Conservation (phyloP, 2,329 filamentous ascomycete genomes). For the Orbilia javanica region DNA sequence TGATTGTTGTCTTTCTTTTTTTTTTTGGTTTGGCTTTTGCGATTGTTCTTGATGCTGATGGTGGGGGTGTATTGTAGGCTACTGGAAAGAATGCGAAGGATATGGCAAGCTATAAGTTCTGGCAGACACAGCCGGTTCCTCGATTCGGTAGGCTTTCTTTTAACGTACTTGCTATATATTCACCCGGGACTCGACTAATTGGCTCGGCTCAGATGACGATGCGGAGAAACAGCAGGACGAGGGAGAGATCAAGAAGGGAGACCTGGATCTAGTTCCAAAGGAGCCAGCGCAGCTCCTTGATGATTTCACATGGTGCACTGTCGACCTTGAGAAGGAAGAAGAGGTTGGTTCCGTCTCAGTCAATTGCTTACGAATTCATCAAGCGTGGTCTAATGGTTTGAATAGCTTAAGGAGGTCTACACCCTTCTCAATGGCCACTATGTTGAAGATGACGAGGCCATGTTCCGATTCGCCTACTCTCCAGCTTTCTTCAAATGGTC, state of each 20-base stretch:
- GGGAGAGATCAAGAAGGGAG: constrained; percentile 85
- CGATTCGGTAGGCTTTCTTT: constrained; percentile 73
- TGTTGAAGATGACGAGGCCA: constrained; percentile 95
- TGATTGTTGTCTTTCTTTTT: constrained; percentile 62
- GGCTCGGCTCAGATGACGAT: constrained; percentile 67
- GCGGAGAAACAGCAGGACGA: constrained; percentile 71
- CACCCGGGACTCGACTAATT: not conserved
- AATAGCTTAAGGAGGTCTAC: constrained; percentile 85
- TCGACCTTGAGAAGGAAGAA: constrained; percentile 82
- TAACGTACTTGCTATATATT: not conserved
- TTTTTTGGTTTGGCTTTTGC: constrained; percentile 61
- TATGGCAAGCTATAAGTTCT: constrained; percentile 98
- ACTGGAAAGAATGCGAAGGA: constrained; percentile 91
- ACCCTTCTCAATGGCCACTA: constrained; percentile 93
- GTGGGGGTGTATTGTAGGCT: constrained; percentile 66
- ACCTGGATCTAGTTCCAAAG: constrained; percentile 81
- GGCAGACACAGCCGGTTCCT: constrained; percentile 95
- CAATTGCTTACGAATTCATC: not conserved
- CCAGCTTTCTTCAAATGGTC: constrained; percentile 89
- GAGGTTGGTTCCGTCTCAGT: constrained; percentile 65
- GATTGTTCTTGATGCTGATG: too few species aligned
- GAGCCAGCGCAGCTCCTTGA: constrained; percentile 80
- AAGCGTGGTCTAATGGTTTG: not conserved
- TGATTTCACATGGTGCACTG: constrained; percentile 93
- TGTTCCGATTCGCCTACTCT: constrained; percentile 98